phyloP scores from a whole-genome alignment of 108 stramenopile species.

The Pseudonitzschia multiseries region DNA sequence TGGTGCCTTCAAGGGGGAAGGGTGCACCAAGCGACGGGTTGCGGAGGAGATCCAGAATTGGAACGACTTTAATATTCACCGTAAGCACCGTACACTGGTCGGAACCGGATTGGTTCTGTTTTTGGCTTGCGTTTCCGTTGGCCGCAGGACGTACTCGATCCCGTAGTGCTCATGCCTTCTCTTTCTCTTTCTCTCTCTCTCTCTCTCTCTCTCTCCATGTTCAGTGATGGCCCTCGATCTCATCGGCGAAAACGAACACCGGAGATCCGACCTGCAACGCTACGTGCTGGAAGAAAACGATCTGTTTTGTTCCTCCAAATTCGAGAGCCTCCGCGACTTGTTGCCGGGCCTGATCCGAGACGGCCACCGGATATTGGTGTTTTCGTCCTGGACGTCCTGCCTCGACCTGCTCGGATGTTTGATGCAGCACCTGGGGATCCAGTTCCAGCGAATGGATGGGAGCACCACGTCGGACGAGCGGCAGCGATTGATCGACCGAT shows the following conservation, averaged over 20 bases:
- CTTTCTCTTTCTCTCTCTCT: not conserved
- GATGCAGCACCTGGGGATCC: conserved; percentile 58
- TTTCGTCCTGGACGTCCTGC: conserved; percentile 88
- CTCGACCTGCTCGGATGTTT: conserved; percentile 83
- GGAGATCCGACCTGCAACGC: conserved; percentile 45
- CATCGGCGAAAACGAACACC: conserved; percentile 60
- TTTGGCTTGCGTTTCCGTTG: not conserved
- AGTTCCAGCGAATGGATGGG: conserved; percentile 80
- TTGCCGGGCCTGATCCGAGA: conserved; percentile 52
- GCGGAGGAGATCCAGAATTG: conserved; percentile 75
- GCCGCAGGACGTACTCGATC: not conserved
- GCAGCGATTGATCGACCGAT: conserved; percentile 75
- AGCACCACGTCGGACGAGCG: conserved; percentile 65
- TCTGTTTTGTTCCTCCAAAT: conserved; percentile 79
- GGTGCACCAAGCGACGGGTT: conserved; percentile 66
- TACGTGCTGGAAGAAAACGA: conserved; percentile 59
- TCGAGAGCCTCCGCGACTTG: conserved; percentile 54
- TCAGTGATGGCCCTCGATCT: conserved; percentile 58
- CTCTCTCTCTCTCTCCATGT: not conserved
- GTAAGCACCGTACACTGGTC: conserved; percentile 1
- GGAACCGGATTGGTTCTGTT: not conserved
- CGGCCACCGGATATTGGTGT: conserved; percentile 78
- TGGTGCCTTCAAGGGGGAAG: conserved; percentile 76
- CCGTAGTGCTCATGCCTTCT: not conserved
- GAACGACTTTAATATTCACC: conserved; percentile 87